Evolutionary conservation across 345 rosid genomes (phyloP), one percentile per base, ranked within the genome.

Genomic region (Capsella bursapastoris): DNA sequence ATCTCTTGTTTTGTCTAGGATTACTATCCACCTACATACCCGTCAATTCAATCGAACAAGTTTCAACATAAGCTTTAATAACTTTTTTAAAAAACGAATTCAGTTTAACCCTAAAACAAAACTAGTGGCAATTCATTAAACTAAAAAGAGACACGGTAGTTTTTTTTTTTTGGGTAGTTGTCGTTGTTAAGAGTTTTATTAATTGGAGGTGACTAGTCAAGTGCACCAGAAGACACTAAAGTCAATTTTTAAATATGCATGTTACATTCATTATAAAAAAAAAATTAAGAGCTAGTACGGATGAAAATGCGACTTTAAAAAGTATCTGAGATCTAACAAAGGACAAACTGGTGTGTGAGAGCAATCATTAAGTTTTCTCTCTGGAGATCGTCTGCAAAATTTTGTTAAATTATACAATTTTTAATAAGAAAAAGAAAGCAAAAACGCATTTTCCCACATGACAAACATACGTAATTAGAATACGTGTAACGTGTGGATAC

Each of bases 271-370:
- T 59, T 60, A 67, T 38, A 59, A 22, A 22, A 22, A 22, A 22
- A 22, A 74, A 67, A 57, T 48, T 8, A 67, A 67, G 53, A 59
- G 61, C 10, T 29, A 75, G 73, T 59, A 67, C 79, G 53, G 53
- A 68, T 13, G 47, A 32, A 58, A 66, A 59, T 75, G 61, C 51
- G 55, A 28, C 73, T 59, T 50, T 22, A 22, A 40, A 67, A 67
- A 31, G 68, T 43, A 75, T 68, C 48, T 68, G 69, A 68, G 79
- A 75, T 75, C 74, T 43, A 75, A 55, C 49, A 75, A 68, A 68
- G 57, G 74, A 75, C 74, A 75, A 68, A 68, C n/a, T 40, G 73
- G 73, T 67, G 56, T 67, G 73, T 67, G 56, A 59, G 73, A 75
- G 68, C 79, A 67, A 75, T 75, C 73, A 75, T 75, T 67, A 67